These are phyloP conservation scores for Collybia mongolica DNA, from an alignment of 768 basidiomycete genomes.

Conservation along the genomic window DNA sequence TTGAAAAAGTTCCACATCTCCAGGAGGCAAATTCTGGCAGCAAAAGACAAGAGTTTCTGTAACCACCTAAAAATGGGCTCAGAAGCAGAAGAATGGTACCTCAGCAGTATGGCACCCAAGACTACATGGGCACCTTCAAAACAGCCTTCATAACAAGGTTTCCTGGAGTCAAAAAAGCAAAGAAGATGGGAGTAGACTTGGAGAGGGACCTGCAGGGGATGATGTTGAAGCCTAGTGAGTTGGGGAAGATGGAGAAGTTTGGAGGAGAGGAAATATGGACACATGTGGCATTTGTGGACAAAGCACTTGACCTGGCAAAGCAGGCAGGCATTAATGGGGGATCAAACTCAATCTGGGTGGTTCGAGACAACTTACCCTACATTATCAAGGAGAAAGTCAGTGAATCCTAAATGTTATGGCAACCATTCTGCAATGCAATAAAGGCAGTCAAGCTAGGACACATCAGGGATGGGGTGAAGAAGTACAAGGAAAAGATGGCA, in stretches of 20 bases:
- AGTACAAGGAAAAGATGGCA: background rate
- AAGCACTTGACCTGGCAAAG: background rate
- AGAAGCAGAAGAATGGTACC: background rate
- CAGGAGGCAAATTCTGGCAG: too few relatives aligned
- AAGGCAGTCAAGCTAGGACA: background rate
- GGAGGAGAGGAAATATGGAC: background rate
- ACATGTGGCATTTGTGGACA: background rate
- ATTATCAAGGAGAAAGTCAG: background rate
- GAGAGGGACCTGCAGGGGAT: background rate
- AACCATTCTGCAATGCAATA: background rate
- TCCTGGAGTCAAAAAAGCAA: background rate
- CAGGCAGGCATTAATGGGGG: background rate
- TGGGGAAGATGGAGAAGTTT: background rate
- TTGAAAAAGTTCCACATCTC: too few relatives aligned
- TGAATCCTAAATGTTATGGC: background rate
- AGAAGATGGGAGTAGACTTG: background rate
- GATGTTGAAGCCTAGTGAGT: background rate
- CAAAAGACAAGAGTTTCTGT: too few relatives aligned
- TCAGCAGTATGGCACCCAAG: background rate
- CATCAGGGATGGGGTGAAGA: background rate
- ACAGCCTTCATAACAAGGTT: background rate
- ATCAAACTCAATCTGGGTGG: background rate
- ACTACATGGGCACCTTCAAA: background rate
- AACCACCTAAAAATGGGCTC: background rate
- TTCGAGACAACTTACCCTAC: background rate